Base-by-base conservation (phyloP, 176 grass and related monocot species). In the Zea mays region DNA sequence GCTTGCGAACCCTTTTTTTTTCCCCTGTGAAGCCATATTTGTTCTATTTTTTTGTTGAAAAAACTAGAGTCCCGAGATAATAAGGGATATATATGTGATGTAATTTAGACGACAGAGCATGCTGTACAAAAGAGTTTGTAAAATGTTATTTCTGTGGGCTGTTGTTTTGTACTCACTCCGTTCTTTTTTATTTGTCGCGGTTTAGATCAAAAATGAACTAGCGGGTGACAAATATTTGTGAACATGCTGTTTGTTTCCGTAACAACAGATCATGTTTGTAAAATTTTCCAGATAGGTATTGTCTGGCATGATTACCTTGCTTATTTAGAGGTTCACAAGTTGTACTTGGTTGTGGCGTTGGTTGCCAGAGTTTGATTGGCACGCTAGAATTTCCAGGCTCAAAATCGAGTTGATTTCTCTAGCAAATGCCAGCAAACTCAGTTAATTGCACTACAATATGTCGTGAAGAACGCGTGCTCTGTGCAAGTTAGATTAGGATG, bases 111-210 rank as follows among this genome's bases (percentile, higher is more conserved):
- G 62, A 87, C 65, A 38, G 79, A 71, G 46, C 74, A 72, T 57
- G 80, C 69, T 86, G 90, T 84, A 91, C 73, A 91, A 66, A 86
- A 83, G 65, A 78, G 40, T 58, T 48, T 80, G 71, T 85, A 75
- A 73, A 75, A 62, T 73, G 59, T 66, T 49, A 47, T 68, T 61
- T 41, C 44, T 17, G 2, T 37, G 40, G 33, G 47, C 8, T 68
- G 73, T 33, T 79, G 43, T 77, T 48, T 62, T 77, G 50, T 86
- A 46, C 44, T 62, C 27, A 27, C 27, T 27, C 27, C 27, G 27
- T 27, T 27, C 27, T 27, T 27, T 27, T 27, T 27, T 27, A 27
- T 27, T 27, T 27, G 27, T 27, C 27, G 27, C 27, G 27, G 27
- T 27, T 27, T 27, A 27, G 27, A 0, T 27, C 27, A 27, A 27